Base-by-base conservation (phyloP, 2,329 filamentous ascomycete genomes). In the Verticillium dahliae region DNA sequence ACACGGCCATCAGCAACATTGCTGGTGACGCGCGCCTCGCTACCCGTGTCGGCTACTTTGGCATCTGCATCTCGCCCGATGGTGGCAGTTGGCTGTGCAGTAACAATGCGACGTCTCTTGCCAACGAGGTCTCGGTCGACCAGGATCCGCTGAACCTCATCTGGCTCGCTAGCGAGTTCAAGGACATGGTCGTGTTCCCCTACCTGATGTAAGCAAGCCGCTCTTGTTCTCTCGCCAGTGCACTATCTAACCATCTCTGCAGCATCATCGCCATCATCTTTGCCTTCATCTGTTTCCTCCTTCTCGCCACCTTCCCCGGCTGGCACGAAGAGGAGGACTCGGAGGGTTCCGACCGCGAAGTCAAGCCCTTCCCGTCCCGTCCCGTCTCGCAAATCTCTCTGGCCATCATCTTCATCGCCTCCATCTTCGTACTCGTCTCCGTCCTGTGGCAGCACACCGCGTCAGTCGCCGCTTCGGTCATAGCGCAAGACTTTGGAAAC, bases 191-290 rank as follows among this genome's bases (percentile, higher is more conserved):
- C 73, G 94, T 99, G 55, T 99, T 99, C 74, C 95, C 95, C 10
- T 99, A 98, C 72, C 80, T 99, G 22, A 89, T 99, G 90, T 95
- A 76, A 81, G 90, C 45, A 1, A 4, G 10, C 18, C 7, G 7
- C 18, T 2, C 45, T 80, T 7, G 11, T 9, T 35, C n/a, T 14
- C 38, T 27, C 27, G n/a, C 33, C 11, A 55, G 61, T 39, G 55
- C 33, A 37, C 18, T 7, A 15, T 56, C 69, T 69, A 61, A 69
- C 31, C 27, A 54, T 5, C 22, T 6, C 6, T 18, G 27, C 67
- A 95, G 91, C 66, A 99, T 99, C 80, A 93, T 99, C 71, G 95
- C 95, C 72, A 93, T 98, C 72, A 91, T 99, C 74, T 92, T 99
- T 71, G 93, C 95, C 68, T 98, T 98, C 78, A 84, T 98, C 75